A percentile compares a stretch with the other conserved stretches of the same genome.
Conservation (phyloP, 2,329 filamentous ascomycete genomes). For the Aureobasidium namibiae region DNA sequence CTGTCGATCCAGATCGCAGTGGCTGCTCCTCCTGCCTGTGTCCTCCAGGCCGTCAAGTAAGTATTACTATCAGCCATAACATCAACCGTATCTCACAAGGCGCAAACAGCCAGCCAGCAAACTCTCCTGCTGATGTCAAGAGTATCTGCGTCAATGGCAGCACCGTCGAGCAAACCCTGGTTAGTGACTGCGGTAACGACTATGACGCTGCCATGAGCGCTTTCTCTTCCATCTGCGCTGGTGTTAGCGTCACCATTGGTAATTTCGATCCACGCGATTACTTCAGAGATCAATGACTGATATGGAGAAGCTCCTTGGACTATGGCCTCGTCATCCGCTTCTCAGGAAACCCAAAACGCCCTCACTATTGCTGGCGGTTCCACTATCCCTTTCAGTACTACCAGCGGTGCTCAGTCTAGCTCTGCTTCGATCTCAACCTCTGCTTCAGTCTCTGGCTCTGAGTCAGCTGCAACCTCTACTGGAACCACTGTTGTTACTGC, state of each 20-base stretch:
- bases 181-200: slow-evolving; percentile 24
- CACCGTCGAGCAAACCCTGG: slow-evolving; percentile 22
- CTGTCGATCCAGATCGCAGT: slow-evolving; percentile 35
- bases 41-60: slow-evolving; percentile 44
- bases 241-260: slow-evolving; percentile 25
- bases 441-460: neutral
- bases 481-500: neutral
- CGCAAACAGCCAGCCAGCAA: slow-evolving; percentile 21
- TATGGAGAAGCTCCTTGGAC: slow-evolving; percentile 13
- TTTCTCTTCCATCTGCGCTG: slow-evolving; percentile 25
- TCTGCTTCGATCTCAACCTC: slow-evolving; percentile 10
- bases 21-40: slow-evolving; percentile 40
- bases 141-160: slow-evolving; percentile 24
- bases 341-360: slow-evolving; percentile 11
- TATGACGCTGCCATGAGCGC: slow-evolving; percentile 22
- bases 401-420: slow-evolving; percentile 5
- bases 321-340: slow-evolving; percentile 14
- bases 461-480: neutral
- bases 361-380: neutral
- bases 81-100: neutral
- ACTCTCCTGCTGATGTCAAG: slow-evolving; percentile 25
- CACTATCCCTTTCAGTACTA: neutral
- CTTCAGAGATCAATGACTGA: neutral
- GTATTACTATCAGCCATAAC: slow-evolving; percentile 13
- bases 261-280: neutral